Base-by-base conservation (phyloP, 2,329 filamentous ascomycete genomes). In the Lizonia empirigonia region DNA sequence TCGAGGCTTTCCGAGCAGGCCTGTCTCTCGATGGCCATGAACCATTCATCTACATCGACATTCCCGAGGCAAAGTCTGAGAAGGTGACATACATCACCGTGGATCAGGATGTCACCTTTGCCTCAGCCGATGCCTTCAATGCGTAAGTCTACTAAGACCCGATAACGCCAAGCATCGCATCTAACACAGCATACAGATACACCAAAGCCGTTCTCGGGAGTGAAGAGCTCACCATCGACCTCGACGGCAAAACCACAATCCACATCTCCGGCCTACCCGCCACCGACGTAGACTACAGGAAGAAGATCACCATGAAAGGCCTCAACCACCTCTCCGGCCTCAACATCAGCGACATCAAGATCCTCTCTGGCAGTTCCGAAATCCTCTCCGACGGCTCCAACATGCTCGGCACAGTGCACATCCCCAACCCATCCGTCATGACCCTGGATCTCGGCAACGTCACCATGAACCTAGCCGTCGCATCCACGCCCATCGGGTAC, bases 371-470 rank as follows among this genome's bases (percentile, higher is more conserved):
- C 22, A 50, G 63, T 12, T 65, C 77, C 45, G 55, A 65, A 35
- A 52, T 61, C 36, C 60, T 71, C 37, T 20, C 56, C 65, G 74
- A 79, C 44, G 79, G 76, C 56, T 78, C 80, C 65, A 89, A 88
- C 74, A 86, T 89, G 73, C 73, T 79, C 42, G 85, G 80, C 59
- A 80, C 75, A 12, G 79, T 81, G 50, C 75, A 76, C 49, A 85
- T 89, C 41, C 85, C 84, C 58, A 90, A 89, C 69, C 79, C 78
- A 6, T 87, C 85, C 1, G 72, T 82, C 42, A 78, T 87, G 65
- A 83, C 80, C n/a, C 77, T 89, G 44, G 80, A 86, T 26, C 81
- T 89, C 77, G 87, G 87, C 61, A 86, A 88, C 62, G 76, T 83
- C 27, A 81, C 81, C 22, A 86, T 88, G 71, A 73, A 78, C 70